Base-by-base conservation (phyloP, 1,139 yeast species). In the Zygosaccharomyces pseudobailii region DNA sequence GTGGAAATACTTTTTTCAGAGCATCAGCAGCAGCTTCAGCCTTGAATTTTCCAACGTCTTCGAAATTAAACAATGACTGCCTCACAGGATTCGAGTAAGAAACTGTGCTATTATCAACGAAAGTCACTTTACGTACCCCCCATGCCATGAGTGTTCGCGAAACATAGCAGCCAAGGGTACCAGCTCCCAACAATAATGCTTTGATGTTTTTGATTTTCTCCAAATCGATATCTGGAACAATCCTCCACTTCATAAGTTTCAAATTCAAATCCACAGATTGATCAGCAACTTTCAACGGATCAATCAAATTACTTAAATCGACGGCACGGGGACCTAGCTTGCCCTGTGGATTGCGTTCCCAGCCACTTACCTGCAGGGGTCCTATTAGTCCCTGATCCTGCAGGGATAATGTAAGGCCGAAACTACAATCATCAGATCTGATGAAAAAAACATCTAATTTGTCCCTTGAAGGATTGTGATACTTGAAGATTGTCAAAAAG, bases 1-100 rank as follows among this genome's bases (percentile, higher is more conserved):
- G 78, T 0, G 98, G 98, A 54, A 84, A 89, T 0, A 92, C 80
- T 54, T 74, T 78, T 53, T 75, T 77, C 54, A 94, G 65, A 0
- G 89, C 77, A 22, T 71, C 74, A 0, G 96, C 94, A 0, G 97
- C 98, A 5, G 80, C 70, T 20, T 63, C 64, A 0, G 97, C 96
- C 62, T 92, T 92, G 34, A 73, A 72, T 24, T 71, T 73, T 0
- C 96, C 96, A 36, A 68, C 96, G 81, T 71, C 90, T 13, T 77
- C 74, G 65, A 87, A 90, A 25, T 72, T 76, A 65, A 82, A 92
- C 27, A 92, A 68, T 0, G 97, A 94, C 58, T 92, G 99, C 46
- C 99, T 74, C 0, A 92, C 98, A 0, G 98, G 98, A 59, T 92
- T 92, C 6, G 96, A 87, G 64, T 82, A 88, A 2, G 97, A 88